These are phyloP conservation scores for Schoenoplectus triqueter DNA, from an alignment of 202 grass and related monocot genomes.

Conservation along the genomic window DNA sequence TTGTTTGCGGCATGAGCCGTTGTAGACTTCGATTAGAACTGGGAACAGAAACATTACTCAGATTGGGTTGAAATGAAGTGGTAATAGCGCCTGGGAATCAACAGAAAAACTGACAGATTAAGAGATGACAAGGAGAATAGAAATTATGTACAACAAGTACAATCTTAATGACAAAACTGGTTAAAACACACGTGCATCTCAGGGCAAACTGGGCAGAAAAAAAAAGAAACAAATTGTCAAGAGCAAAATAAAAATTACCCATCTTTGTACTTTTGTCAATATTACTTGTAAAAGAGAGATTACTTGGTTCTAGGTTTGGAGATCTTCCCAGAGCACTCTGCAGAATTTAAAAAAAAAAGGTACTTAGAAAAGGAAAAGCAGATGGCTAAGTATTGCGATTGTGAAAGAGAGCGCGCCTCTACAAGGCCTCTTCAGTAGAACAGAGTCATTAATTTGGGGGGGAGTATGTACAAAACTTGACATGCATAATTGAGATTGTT, in stretches of 20 bases:
- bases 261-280: constrained; percentile 22
- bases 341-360: neutral
- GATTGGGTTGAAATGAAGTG: constrained; percentile 51
- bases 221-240: constrained; percentile 10
- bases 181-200: neutral
- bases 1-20: constrained; percentile 23
- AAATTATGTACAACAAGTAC: neutral
- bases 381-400: neutral
- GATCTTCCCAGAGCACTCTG: constrained; percentile 19
- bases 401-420: neutral
- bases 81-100: constrained; percentile 39
- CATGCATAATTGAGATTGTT: neutral
- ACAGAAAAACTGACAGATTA: constrained; percentile 32
- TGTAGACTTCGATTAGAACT: constrained; percentile 48
- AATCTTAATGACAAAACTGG: neutral
- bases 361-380: neutral
- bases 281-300: constrained; percentile 32
- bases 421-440: too few species aligned
- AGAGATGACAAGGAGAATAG: neutral
- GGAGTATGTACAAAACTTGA: too few species aligned
- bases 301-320: constrained; percentile 29
- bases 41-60: constrained; percentile 39
- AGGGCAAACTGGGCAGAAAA: neutral
- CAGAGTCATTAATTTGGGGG: too few species aligned
- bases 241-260: constrained; percentile 1